Base-by-base conservation (phyloP, 2,329 filamentous ascomycete genomes). In the Colletotrichum truncatum region DNA sequence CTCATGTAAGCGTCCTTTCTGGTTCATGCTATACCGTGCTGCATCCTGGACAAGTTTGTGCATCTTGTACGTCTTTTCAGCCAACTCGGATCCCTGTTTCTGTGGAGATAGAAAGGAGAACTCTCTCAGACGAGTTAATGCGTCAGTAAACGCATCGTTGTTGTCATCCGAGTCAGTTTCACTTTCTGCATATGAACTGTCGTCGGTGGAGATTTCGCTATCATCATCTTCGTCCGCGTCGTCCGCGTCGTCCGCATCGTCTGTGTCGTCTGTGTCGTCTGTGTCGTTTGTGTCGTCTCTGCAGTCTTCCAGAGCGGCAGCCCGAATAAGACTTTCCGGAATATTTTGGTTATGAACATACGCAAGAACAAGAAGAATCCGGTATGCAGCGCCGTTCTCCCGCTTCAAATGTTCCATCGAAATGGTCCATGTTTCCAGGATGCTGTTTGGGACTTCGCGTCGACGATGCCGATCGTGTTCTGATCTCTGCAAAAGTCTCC, bases 101-200 rank as follows among this genome's bases (percentile, higher is more conserved):
- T n/a, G n/a, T n/a, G n/a, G n/a, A n/a, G n/a, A n/a, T 1, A 79
- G 52, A 51, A 80, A 79, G 0, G 76, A 79, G 36, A 77, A 77
- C 23, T 79, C 72, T 30, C 68, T 64, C 1, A 79, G 74, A 9
- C 72, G 73, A 6, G 64, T 59, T 10, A 74, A 54, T 1, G 74
- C 72, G 39, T 43, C 46, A n/a, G 57, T 52, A 4, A n/a, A n/a
- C n/a, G n/a, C n/a, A n/a, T n/a, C n/a, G n/a, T n/a, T n/a, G n/a
- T n/a, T n/a, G n/a, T n/a, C n/a, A n/a, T n/a, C n/a, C n/a, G n/a
- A n/a, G n/a, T n/a, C n/a, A n/a, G n/a, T n/a, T n/a, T n/a, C n/a
- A n/a, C n/a, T n/a, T n/a, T n/a, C n/a, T n/a, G n/a, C n/a, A n/a
- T n/a, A n/a, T n/a, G n/a, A n/a, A n/a, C n/a, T n/a, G n/a, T n/a